phyloP scores from a whole-genome alignment of 1,284 basidiomycete species.

The Athelia sp. region DNA sequence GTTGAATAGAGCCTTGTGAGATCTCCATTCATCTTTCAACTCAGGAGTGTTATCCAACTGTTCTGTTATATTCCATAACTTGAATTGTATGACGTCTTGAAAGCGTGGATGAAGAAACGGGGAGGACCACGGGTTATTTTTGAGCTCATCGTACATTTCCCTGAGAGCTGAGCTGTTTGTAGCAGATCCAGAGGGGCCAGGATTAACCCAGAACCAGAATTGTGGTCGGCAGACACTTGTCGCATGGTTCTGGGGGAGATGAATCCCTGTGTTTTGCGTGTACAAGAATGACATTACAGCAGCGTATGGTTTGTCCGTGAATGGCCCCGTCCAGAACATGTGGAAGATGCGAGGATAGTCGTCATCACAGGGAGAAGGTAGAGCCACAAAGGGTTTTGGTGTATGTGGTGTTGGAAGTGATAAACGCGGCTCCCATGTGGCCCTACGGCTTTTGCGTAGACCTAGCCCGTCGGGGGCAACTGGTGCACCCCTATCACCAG shows the following conservation, averaged over 20 bases:
- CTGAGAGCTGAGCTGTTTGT: slow-evolving; percentile 40
- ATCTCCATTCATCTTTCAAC: slow-evolving; percentile 65
- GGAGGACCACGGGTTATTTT: slow-evolving; percentile 67
- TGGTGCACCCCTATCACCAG: too few relatives aligned
- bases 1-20: slow-evolving; percentile 56
- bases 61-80: slow-evolving; percentile 80
- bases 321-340: slow-evolving; percentile 82
- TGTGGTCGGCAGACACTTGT: slow-evolving; percentile 56
- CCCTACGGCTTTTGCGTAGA: slow-evolving; percentile 24
- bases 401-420: slow-evolving; percentile 23
- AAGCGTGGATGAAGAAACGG: slow-evolving; percentile 76
- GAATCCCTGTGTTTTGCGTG: slow-evolving; percentile 73
- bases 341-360: slow-evolving; percentile 72
- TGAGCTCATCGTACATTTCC: slow-evolving; percentile 61
- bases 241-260: slow-evolving; percentile 32
- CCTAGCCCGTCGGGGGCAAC: neutral
- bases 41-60: slow-evolving; percentile 67
- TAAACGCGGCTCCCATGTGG: slow-evolving; percentile 34
- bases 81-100: slow-evolving; percentile 72
- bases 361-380: slow-evolving; percentile 60
- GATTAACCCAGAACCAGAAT: slow-evolving; percentile 83
- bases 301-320: slow-evolving; percentile 80
- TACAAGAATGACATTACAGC: slow-evolving; percentile 74
- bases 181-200: slow-evolving; percentile 44
- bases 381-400: slow-evolving; percentile 29